Evolutionary conservation across 257 asterid genomes (phyloP), one percentile per base, ranked within the genome.

Genomic region (Orobanche coerulescens): DNA sequence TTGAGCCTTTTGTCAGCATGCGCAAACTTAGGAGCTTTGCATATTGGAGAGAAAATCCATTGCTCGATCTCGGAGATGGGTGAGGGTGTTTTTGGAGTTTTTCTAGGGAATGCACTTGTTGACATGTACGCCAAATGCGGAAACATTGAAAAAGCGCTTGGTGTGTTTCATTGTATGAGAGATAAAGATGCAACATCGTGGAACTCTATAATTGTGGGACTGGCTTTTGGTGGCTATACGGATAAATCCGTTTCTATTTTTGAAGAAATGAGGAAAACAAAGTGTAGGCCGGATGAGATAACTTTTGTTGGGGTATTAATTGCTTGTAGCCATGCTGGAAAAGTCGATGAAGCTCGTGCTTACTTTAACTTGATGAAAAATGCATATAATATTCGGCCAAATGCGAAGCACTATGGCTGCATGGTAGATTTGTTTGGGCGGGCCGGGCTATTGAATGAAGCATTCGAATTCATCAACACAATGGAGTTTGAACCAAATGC

Each of bases 101-200:
- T 75, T 43, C 73, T 78, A 10, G 87, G 94, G 0, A 87, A 84
- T 80, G 83, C 90, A 18, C 83, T 84, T 6, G 79, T 80, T 11
- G 95, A 87, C 68, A 84, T 87, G 95, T 87, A 84, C 54, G 81
- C 90, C 6, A 84, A 83, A 72, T 87, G 94, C 19, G 94, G 95
- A 11, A 73, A 57, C 73, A 78, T 78, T 14, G 56, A 61, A 19
- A 87, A 82, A 72, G 83, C 94, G 23, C 69, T 80, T 24, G 67
- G 71, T 62, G 85, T 80, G 4, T 84, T 84, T 73, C 65, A 20
- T 15, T 49, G 75, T 15, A 82, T 82, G 84, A 78, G 72, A 58
- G 86, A 78, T 11, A 87, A 76, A 77, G 94, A 84, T 33, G 74
- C 53, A 8, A 66, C 88, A 0, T 68, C 94, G 0, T 84, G 94